These are phyloP conservation scores for Penicillium canescens DNA, from an alignment of 495 filamentous ascomycete genomes.

Conservation along the genomic window DNA sequence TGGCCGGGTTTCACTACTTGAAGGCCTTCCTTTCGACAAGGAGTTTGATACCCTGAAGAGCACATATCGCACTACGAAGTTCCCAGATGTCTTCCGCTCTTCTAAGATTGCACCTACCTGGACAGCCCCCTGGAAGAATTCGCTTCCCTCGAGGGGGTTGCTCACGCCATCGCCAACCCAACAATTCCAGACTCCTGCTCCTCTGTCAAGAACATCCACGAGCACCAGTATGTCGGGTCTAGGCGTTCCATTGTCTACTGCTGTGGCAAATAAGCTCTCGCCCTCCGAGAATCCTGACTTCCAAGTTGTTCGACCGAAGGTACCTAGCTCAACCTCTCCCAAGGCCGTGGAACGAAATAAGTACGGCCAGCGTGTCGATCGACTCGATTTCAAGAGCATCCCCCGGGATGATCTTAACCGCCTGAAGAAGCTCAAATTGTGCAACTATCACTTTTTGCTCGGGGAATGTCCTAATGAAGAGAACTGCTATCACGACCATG, in stretches of 20 bases:
- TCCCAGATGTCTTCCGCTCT: slow-evolving; percentile 66
- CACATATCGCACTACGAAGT: slow-evolving; percentile 58
- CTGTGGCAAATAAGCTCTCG: slow-evolving; percentile 29
- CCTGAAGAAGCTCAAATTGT: slow-evolving; percentile 72
- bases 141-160: slow-evolving; percentile 33
- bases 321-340: slow-evolving; percentile 48
- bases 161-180: slow-evolving; percentile 47
- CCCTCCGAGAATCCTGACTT: slow-evolving; percentile 30
- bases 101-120: slow-evolving; percentile 55
- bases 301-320: slow-evolving; percentile 50
- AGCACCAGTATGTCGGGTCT: slow-evolving; percentile 40
- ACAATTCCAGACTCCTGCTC: slow-evolving; percentile 28
- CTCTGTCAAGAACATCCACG: slow-evolving; percentile 42
- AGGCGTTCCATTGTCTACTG: slow-evolving; percentile 31
- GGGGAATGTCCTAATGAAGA: slow-evolving; percentile 67
- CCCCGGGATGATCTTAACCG: slow-evolving; percentile 59
- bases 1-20: slow-evolving; percentile 68
- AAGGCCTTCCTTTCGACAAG: slow-evolving; percentile 69
- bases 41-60: slow-evolving; percentile 56
- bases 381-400: slow-evolving; percentile 50
- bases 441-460: slow-evolving; percentile 82
- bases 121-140: slow-evolving; percentile 37
- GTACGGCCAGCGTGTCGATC: slow-evolving; percentile 72
- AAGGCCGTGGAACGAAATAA: slow-evolving; percentile 67
- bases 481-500: slow-evolving; percentile 74